Percentiles rank a stretch among this genome's conserved stretches.
Evolutionary conservation across 129 eudicot genomes (phyloP).

Genomic region (Dittrichia graveolens): DNA sequence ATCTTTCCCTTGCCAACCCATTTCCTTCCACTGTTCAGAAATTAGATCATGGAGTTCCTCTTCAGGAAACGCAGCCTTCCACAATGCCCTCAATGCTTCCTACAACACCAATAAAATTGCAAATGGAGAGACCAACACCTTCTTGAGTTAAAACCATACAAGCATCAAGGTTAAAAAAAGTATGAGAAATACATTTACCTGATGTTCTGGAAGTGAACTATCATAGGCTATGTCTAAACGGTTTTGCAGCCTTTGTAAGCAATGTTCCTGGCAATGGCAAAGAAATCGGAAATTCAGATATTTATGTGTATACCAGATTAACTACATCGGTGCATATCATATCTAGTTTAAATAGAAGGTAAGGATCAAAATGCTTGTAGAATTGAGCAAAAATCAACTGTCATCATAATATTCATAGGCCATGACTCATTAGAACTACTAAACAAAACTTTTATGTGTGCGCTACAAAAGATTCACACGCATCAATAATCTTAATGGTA

Average conservation of each 20-base stretch:
- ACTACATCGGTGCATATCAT: not conserved
- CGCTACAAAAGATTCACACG: not conserved
- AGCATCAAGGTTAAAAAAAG: not conserved
- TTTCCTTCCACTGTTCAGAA: slow-evolving; percentile 99
- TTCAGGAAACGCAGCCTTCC: slow-evolving; percentile 92
- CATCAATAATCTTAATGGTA: not conserved
- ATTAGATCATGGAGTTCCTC: slow-evolving; percentile 73
- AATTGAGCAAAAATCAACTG: not conserved
- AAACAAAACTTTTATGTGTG: not conserved
- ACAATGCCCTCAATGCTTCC: slow-evolving; percentile 86
- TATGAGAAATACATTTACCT: slow-evolving; percentile 45
- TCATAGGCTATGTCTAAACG: slow-evolving; percentile 89
- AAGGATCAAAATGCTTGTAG: not conserved
- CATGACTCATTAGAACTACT: not conserved
- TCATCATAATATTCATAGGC: not conserved
- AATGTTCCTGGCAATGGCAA: slow-evolving; percentile 59
- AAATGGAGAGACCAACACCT: slow-evolving; percentile 10
- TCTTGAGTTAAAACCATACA: not conserved
- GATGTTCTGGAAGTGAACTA: slow-evolving; percentile 73
- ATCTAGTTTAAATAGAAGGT: not conserved
- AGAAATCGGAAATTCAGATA: slow-evolving; percentile 13
- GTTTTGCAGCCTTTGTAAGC: slow-evolving; percentile 77
- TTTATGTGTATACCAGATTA: not conserved
- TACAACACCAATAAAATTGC: slow-evolving; percentile 34
- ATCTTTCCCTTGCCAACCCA: slow-evolving; percentile 99